Evolutionary conservation across 2,329 filamentous ascomycete genomes (phyloP), one percentile per base, ranked within the genome.

Genomic region (Penicillium corylophilum): DNA sequence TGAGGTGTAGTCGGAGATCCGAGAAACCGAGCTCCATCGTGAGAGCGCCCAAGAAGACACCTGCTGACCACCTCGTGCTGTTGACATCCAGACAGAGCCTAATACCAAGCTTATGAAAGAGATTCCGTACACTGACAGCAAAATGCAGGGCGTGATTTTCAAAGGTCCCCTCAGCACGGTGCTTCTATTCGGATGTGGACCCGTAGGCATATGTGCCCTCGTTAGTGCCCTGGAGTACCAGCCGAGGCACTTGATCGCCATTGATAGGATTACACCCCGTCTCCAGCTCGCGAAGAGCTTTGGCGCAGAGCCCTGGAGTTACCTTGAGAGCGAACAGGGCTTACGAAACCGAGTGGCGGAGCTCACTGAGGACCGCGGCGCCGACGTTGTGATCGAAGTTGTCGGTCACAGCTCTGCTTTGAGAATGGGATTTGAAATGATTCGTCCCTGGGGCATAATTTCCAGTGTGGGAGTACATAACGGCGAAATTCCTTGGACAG

Each of bases 141-240:
- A 33, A 16, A 96, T 96, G 91, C 89, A 89, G 71, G 90, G 90
- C 22, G 89, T 96, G 15, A 82, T 95, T 49, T 94, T 95, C 75
- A 87, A 93, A 59, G 90, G 88, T 0, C 86, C 88, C 2, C 77
- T 82, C 5, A 61, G 55, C 36, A 62, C 57, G 0, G 84, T 89
- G 0, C 86, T 93, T 1, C 76, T 94, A 13, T 81, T 95, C 51
- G 90, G 91, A 2, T 94, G 90, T 64, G 91, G 91, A 0, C 86
- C 86, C 0, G 86, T 95, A 1, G 90, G 90, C 0, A 78, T 95
- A 5, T 95, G 91, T 67, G 88, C 90, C n/a, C 75, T 93, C 41
- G 78, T 91, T 41, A 86, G 88, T 48, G 87, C 88, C 5, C 75
- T 86, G 13, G 83, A 89, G 61, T 85, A 84, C 68, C 81, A 82